Evolutionary conservation across 2,329 filamentous ascomycete genomes (phyloP).

Genomic region (Aspergillus terreus): DNA sequence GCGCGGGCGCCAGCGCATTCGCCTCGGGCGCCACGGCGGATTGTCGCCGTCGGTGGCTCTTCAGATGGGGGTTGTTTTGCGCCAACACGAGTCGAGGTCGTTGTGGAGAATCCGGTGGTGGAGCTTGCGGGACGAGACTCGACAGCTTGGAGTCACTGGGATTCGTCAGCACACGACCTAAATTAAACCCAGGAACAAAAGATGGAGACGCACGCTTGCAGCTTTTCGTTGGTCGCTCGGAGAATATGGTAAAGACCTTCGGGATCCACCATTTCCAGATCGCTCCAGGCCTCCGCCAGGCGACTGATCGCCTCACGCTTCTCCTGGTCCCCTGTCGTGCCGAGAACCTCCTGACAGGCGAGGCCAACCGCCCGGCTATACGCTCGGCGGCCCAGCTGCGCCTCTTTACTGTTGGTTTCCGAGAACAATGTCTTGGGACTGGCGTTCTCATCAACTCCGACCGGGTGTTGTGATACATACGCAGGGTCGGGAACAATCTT

Average conservation of each 20-base stretch:
- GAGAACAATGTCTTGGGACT: conserved; percentile 33
- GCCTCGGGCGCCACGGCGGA: conserved; percentile 34
- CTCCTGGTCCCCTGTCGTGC: conserved; percentile 65
- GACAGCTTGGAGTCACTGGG: conserved; percentile 38
- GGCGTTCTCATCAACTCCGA: conserved; percentile 38
- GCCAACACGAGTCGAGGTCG: conserved; percentile 68
- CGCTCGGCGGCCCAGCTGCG: conserved; percentile 72
- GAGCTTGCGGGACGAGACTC: conserved; percentile 34
- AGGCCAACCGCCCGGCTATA: conserved; percentile 81
- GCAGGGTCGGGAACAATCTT: conserved; percentile 41
- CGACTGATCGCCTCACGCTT: conserved; percentile 81
- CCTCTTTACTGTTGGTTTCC: conserved; percentile 65
- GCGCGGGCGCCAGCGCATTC: conserved; percentile 34
- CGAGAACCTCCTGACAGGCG: conserved; percentile 77
- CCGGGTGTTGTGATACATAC: conserved; percentile 21
- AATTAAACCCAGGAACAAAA: conserved; percentile 5
- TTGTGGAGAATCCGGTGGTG: conserved; percentile 41
- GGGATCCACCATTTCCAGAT: conserved; percentile 80
- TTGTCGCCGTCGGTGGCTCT: conserved; percentile 69
- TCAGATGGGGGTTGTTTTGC: conserved; percentile 79
- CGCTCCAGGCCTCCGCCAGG: conserved; percentile 79
- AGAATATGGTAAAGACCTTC: conserved; percentile 86
- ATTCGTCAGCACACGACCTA: conserved; percentile 9
- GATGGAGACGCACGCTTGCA: conserved; percentile 47
- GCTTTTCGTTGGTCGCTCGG: conserved; percentile 68